phyloP scores from a whole-genome alignment of 306 rosid species.

The Pueraria montana region DNA sequence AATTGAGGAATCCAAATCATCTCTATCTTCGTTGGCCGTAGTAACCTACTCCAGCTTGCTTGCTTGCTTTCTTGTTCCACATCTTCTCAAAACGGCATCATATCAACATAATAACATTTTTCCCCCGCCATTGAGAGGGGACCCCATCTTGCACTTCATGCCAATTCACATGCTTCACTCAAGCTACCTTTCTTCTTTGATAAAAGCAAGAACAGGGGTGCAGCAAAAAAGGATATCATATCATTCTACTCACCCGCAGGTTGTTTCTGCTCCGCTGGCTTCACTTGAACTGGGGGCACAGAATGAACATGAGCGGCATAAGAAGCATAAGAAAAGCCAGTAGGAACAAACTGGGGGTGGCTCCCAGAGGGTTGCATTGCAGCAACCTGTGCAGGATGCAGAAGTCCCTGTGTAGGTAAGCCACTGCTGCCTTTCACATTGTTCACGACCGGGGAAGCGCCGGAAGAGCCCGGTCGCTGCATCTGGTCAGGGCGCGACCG shows the following conservation, averaged over 20 bases:
- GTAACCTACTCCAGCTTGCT: slow-evolving; percentile 35
- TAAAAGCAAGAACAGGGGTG: slow-evolving; percentile 35
- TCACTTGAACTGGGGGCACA: slow-evolving; percentile 80
- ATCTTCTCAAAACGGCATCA: slow-evolving; percentile 45
- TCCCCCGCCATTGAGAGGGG: slow-evolving; percentile 40
- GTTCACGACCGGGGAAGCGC: slow-evolving; percentile 60
- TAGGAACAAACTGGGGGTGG: slow-evolving; percentile 69
- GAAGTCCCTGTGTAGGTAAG: slow-evolving; percentile 65
- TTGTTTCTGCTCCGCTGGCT: slow-evolving; percentile 94
- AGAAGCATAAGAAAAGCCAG: slow-evolving; percentile 61
- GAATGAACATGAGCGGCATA: slow-evolving; percentile 69
- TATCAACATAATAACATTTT: slow-evolving; percentile 34
- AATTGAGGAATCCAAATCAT: slow-evolving; percentile 63
- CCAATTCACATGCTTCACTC: slow-evolving; percentile 10
- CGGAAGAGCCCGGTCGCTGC: slow-evolving; percentile 68
- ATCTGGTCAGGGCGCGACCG: slow-evolving; percentile 76
- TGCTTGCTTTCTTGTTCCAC: slow-evolving; percentile 28
- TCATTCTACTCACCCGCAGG: slow-evolving; percentile 90
- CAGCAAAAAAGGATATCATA: slow-evolving; percentile 27
- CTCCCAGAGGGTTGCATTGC: slow-evolving; percentile 70
- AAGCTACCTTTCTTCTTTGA: neutral
- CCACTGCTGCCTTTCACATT: slow-evolving; percentile 68
- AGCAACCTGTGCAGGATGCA: slow-evolving; percentile 77
- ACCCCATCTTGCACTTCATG: slow-evolving; percentile 43
- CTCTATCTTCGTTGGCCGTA: slow-evolving; percentile 30